Evolutionary conservation across 2,329 filamentous ascomycete genomes (phyloP).

Genomic region (Alternaria ventricosa): DNA sequence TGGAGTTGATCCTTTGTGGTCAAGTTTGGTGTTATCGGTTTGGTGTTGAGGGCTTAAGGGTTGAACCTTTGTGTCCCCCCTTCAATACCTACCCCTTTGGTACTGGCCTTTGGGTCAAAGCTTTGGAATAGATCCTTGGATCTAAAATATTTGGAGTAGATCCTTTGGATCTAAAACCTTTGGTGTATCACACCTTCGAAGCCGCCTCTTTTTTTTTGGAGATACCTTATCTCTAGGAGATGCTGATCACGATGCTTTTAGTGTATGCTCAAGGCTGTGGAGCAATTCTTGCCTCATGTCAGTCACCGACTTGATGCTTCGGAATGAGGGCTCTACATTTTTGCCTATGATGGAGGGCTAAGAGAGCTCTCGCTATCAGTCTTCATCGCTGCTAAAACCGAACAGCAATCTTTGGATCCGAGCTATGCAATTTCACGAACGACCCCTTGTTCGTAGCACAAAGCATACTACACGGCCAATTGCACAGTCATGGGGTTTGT

Average conservation of each 20-base stretch:
- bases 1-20: too few species aligned
- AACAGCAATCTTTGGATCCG: neutral
- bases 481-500: neutral
- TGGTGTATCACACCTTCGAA: neutral
- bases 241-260: neutral
- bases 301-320: too few species aligned
- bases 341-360: neutral
- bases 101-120: neutral
- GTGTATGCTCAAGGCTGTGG: neutral
- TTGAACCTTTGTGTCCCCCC: neutral
- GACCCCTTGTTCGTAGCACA: neutral
- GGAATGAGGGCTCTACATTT: too few species aligned
- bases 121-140: neutral
- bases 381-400: neutral
- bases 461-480: neutral
- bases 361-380: neutral
- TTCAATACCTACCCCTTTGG: neutral
- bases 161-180: neutral
- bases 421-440: neutral
- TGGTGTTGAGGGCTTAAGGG: neutral
- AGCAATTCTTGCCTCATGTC: neutral
- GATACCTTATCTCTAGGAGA: neutral
- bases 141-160: neutral
- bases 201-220: neutral
- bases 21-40: neutral